Evolutionary conservation across 306 rosid species (phyloP).

Genomic region (Sechiopsis laciniata): DNA sequence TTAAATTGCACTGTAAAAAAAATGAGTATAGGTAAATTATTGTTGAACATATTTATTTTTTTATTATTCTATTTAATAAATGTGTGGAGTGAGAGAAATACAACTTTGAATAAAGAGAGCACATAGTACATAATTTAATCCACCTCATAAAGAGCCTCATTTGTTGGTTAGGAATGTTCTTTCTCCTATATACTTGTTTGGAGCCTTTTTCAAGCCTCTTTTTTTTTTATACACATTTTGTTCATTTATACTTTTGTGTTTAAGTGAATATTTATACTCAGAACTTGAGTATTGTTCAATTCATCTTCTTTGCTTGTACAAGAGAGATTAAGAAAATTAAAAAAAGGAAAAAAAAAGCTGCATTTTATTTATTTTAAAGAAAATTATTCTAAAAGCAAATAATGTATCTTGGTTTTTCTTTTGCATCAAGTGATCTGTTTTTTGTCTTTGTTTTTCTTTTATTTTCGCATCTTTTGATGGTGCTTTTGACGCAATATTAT

Average conservation of each 20-base stretch:
- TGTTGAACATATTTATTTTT: too few relatives aligned
- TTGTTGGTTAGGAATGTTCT: not conserved
- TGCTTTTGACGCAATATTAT: not conserved
- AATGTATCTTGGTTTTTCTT: slow-evolving; percentile 3
- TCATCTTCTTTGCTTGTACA: not conserved
- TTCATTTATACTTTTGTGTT: not conserved
- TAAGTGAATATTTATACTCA: not conserved
- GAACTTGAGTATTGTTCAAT: not conserved
- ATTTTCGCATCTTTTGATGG: slow-evolving; percentile 6
- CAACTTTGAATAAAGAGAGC: not conserved
- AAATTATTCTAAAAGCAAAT: not conserved
- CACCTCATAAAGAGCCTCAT: not conserved
- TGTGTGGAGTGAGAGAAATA: too few relatives aligned
- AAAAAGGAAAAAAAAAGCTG: not conserved
- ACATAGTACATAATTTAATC: not conserved
- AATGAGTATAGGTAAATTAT: too few relatives aligned
- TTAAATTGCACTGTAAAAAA: too few relatives aligned
- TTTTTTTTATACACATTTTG: not conserved
- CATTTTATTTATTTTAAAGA: not conserved
- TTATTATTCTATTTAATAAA: too few relatives aligned
- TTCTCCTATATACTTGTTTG: not conserved
- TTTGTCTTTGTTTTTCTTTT: not conserved
- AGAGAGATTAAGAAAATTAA: not conserved
- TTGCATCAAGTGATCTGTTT: not conserved
- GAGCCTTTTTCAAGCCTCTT: not conserved